Conservation (phyloP, 306 rosid genomes). For the Ormosia semicastrata region DNA sequence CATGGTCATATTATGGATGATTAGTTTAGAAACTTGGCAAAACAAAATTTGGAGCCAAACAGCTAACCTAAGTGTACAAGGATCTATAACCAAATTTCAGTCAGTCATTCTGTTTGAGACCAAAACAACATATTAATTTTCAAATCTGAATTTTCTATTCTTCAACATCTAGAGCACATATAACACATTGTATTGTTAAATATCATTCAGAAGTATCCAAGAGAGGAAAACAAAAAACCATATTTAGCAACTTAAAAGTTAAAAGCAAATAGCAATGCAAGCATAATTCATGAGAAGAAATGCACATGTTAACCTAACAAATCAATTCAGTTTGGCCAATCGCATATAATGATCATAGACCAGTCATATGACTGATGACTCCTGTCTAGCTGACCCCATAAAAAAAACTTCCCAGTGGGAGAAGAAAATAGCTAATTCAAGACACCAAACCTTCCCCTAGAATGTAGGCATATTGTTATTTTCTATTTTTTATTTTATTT, state of each 20-base stretch:
- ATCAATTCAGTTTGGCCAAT: not conserved
- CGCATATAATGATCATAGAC: not conserved
- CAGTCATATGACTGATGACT: not conserved
- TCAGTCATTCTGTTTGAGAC: not conserved
- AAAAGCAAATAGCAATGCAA: not conserved
- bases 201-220: not conserved
- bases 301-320: not conserved
- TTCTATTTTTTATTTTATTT: not conserved
- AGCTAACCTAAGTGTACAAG: not conserved
- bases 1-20: not conserved
- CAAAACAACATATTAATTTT: not conserved
- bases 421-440: slow-evolving; percentile 12
- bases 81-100: slow-evolving; percentile 9
- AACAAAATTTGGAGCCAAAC: not conserved
- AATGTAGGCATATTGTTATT: not conserved
- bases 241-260: not conserved
- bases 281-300: not conserved
- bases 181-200: not conserved
- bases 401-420: not conserved
- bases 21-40: not conserved
- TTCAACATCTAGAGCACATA: not conserved
- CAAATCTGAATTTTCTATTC: not conserved
- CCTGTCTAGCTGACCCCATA: not conserved
- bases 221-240: not conserved
- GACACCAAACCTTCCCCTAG: not conserved